Evolutionary conservation across 2,329 filamentous ascomycete genomes (phyloP).

Genomic region (Botryosphaeria agaves): DNA sequence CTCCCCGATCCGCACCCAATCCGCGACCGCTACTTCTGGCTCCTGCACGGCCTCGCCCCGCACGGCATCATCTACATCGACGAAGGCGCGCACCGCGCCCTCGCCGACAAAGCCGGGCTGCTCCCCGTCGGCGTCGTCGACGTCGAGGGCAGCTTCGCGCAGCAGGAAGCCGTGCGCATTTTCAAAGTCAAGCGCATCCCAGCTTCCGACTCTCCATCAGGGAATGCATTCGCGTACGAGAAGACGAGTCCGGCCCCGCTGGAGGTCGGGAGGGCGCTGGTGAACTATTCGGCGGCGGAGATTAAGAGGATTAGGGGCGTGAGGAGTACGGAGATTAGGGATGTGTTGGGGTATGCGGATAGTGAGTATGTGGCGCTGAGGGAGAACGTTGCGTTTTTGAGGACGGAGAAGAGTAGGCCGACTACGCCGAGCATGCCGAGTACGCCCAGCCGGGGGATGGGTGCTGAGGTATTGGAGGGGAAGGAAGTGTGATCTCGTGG

Average conservation of each 20-base stretch:
- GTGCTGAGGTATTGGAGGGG: too few relatives aligned
- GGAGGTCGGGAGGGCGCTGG: constrained; percentile 76
- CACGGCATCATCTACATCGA: constrained; percentile 91
- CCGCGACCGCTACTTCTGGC: constrained; percentile 90
- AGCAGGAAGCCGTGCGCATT: constrained; percentile 81
- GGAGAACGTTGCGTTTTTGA: constrained; percentile 70
- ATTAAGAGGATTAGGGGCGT: constrained; percentile 71
- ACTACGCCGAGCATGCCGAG: constrained; percentile 15
- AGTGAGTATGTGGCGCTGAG: constrained; percentile 84
- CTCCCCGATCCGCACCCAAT: constrained; percentile 71
- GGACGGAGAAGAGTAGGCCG: constrained; percentile 17
- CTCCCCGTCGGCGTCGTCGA: constrained; percentile 82
- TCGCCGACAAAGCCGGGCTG: constrained; percentile 69
- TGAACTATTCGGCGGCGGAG: constrained; percentile 82
- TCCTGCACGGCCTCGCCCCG: constrained; percentile 77
- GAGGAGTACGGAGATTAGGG: constrained; percentile 64
- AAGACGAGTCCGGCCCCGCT: constrained; percentile 30
- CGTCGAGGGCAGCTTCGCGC: constrained; percentile 73
- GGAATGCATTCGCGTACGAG: constrained; percentile 17
- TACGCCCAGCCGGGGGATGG: too few relatives aligned
- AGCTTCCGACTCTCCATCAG: constrained; percentile 13
- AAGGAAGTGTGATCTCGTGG: too few relatives aligned
- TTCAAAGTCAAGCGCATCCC: constrained; percentile 52
- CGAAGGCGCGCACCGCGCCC: constrained; percentile 64
- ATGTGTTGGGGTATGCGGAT: constrained; percentile 75